Conservation (phyloP, 1,284 basidiomycete genomes). For the Marasmius sp. region DNA sequence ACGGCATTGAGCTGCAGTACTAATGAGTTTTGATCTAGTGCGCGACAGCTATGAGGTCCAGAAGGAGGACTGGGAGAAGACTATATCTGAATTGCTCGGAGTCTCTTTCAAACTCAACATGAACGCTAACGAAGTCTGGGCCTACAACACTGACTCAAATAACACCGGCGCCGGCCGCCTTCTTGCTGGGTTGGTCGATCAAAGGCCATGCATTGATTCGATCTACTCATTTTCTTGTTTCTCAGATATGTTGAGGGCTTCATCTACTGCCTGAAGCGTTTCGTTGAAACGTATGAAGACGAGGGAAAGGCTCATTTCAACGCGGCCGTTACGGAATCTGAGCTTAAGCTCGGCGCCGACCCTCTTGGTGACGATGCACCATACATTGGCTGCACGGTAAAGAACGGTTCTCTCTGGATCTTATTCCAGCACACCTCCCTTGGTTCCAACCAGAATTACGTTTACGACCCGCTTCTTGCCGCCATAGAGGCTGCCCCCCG, state of each 20-base stretch:
- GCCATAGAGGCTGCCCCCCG: conserved; percentile 22
- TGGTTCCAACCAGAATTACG: conserved; percentile 7
- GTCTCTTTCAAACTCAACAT: conserved; percentile 11
- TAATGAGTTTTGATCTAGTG: conserved; percentile 2
- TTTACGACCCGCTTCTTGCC: conserved; percentile 2
- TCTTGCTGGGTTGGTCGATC: conserved; percentile 4
- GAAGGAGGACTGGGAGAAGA: conserved; percentile 14
- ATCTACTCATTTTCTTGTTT: not conserved
- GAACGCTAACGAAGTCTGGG: conserved; percentile 14
- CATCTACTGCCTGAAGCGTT: conserved; percentile 10
- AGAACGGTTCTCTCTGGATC: conserved; percentile 6
- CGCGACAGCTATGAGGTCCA: conserved; percentile 15
- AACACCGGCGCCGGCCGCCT: conserved; percentile 3
- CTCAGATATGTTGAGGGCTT: conserved; percentile 13
- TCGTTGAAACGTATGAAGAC: conserved; percentile 22
- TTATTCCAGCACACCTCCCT: conserved; percentile 4
- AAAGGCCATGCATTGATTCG: not conserved
- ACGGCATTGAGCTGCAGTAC: not conserved
- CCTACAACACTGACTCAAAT: conserved; percentile 3
- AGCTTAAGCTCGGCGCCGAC: conserved; percentile 31
- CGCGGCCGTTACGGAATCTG: conserved; percentile 29
- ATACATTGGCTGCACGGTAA: conserved; percentile 5
- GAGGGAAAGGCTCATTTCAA: conserved; percentile 35
- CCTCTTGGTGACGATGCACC: conserved; percentile 27
- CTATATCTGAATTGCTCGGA: conserved; percentile 5